Conservation (phyloP, 805 yeast genomes). For the Ogataea glucozyma region DNA sequence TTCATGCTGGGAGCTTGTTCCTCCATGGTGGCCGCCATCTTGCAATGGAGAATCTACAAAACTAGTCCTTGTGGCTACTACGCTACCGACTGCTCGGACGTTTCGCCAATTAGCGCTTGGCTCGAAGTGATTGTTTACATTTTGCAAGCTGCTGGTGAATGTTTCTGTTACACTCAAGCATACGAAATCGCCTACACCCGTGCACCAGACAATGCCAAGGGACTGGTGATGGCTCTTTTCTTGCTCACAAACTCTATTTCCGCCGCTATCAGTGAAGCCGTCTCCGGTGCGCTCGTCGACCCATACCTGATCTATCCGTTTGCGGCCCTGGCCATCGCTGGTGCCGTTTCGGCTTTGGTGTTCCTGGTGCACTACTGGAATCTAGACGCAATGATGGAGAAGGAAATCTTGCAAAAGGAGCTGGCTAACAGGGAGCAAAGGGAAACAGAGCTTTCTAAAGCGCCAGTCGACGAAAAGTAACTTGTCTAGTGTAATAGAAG, state of each 20-base stretch:
- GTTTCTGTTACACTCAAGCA: conserved; percentile 51
- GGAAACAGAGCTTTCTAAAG: not conserved
- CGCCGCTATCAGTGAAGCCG: conserved; percentile 47
- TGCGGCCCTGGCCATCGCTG: conserved; percentile 41
- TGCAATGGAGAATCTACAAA: conserved; percentile 49
- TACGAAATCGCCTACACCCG: conserved; percentile 55
- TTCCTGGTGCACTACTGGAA: conserved; percentile 34
- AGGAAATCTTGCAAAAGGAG: conserved; percentile 25
- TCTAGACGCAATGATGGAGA: conserved; percentile 32
- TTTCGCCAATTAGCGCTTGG: conserved; percentile 39
- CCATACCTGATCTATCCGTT: conserved; percentile 46
- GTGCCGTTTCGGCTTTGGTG: conserved; percentile 35
- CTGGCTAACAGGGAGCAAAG: conserved; percentile 3
- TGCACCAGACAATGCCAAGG: conserved; percentile 53
- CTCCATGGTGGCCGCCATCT: conserved; percentile 50
- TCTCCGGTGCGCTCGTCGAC: conserved; percentile 42
- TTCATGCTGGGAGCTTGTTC: conserved; percentile 48
- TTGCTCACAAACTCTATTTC: conserved; percentile 44
- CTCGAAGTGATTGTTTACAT: conserved; percentile 33
- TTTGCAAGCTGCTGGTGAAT: conserved; percentile 51
- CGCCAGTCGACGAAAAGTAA: not conserved
- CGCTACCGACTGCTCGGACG: conserved; percentile 40
- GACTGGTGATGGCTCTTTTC: conserved; percentile 49
- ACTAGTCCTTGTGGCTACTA: conserved; percentile 53
- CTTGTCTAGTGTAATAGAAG: too few species aligned